phyloP scores from a whole-genome alignment of 1,139 yeast genomes.

The Taphrina flavorubra region DNA sequence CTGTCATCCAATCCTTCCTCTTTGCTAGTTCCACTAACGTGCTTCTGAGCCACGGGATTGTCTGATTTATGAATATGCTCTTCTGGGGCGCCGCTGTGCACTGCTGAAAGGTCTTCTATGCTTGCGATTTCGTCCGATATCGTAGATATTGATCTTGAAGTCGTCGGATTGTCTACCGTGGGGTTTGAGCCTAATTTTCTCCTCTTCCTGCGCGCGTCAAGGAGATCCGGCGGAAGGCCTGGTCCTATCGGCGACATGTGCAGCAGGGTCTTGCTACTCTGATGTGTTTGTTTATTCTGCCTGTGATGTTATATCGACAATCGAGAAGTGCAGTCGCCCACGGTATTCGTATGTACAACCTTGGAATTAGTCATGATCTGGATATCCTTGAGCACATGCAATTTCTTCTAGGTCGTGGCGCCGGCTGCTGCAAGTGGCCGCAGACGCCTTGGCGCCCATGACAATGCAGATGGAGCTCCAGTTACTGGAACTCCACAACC shows the following conservation, averaged over 20 bases:
- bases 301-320: no score
- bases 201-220: slow-evolving; percentile 34
- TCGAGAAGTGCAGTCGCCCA: no score
- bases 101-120: slow-evolving; percentile 18
- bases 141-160: not conserved
- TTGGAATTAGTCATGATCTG: no score
- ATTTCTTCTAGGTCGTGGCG: not conserved
- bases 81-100: slow-evolving; percentile 2
- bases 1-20: no score
- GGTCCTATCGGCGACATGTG: slow-evolving; percentile 42
- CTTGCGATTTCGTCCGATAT: no score
- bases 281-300: no score
- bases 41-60: no score
- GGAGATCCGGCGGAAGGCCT: slow-evolving; percentile 43
- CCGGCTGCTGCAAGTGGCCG: no score
- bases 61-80: not conserved
- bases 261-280: no score
- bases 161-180: not conserved
- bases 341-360: no score
- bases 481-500: not conserved
- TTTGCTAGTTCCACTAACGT: no score
- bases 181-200: not conserved
- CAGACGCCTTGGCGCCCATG: not conserved
- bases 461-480: not conserved
- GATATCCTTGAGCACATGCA: no score